phyloP scores from a whole-genome alignment of 805 yeast genomes.

The Tetrapisispora taiwanensis region DNA sequence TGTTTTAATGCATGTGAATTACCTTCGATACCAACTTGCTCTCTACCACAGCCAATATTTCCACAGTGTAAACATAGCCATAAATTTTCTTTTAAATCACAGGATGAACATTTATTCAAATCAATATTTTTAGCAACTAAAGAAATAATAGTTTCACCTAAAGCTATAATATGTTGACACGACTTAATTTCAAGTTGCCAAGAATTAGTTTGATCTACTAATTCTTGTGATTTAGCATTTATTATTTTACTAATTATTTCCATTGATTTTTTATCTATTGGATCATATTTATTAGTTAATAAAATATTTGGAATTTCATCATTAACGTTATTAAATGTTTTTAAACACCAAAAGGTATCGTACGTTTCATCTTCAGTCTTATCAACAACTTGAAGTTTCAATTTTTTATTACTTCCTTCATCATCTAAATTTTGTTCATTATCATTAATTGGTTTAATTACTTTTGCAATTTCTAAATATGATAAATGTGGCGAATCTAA shows the following conservation, averaged over 20 bases:
- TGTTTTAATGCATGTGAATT: constrained; percentile 83
- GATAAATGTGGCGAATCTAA: constrained; percentile 40
- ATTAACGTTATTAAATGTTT: background rate
- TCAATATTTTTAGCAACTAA: constrained; percentile 21
- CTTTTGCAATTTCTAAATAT: constrained; percentile 51
- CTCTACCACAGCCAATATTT: constrained; percentile 85
- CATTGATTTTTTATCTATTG: constrained; percentile 1
- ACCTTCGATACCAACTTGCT: constrained; percentile 91
- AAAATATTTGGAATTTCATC: background rate
- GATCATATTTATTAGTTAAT: constrained; percentile 2
- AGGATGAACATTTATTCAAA: constrained; percentile 37
- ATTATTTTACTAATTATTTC: constrained; percentile 18
- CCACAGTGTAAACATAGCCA: constrained; percentile 96
- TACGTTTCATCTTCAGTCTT: constrained; percentile 24
- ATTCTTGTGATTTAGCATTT: constrained; percentile 19
- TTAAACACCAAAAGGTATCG: constrained; percentile 22
- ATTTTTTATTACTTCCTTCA: constrained; percentile 17
- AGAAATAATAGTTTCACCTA: constrained; percentile 18
- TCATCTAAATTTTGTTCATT: constrained; percentile 19
- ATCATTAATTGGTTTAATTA: constrained; percentile 34
- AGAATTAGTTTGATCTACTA: constrained; percentile 57
- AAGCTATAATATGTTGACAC: constrained; percentile 63
- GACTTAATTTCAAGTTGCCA: constrained; percentile 87
- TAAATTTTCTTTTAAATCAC: constrained; percentile 64
- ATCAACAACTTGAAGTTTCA: constrained; percentile 25